These are phyloP conservation scores for Nakaseomyces bracarensis DNA, from an alignment of 1,139 yeast species.

Conservation along the genomic window DNA sequence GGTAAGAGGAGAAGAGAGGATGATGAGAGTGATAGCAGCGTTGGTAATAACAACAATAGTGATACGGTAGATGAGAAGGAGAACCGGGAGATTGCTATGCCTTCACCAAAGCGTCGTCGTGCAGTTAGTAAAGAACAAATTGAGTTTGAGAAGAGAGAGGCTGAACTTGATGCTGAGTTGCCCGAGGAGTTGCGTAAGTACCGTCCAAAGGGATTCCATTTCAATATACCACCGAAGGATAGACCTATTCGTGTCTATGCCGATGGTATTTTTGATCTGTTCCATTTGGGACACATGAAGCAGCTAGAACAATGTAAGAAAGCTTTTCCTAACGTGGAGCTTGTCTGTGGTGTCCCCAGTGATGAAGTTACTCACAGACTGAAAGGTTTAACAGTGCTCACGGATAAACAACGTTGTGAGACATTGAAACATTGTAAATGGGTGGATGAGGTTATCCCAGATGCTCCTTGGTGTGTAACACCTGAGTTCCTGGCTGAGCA, in stretches of 20 bases:
- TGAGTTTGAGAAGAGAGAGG: slow-evolving; percentile 44
- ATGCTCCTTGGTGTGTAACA: slow-evolving; percentile 94
- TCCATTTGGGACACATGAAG: slow-evolving; percentile 95
- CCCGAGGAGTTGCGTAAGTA: slow-evolving; percentile 59
- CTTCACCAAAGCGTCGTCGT: slow-evolving; percentile 1
- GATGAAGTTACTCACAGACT: slow-evolving; percentile 85
- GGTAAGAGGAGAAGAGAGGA: slow-evolving; percentile 21
- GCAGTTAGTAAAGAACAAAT: slow-evolving; percentile 5
- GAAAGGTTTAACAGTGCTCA: slow-evolving; percentile 85
- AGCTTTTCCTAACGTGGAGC: slow-evolving; percentile 72
- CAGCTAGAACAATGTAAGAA: slow-evolving; percentile 95
- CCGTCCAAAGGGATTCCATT: slow-evolving; percentile 60
- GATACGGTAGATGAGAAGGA: not conserved
- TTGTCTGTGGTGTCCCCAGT: slow-evolving; percentile 87
- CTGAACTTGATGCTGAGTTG: slow-evolving; percentile 47
- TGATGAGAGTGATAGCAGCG: slow-evolving; percentile 10
- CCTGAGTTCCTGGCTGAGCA: slow-evolving; percentile 72
- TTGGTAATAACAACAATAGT: not conserved
- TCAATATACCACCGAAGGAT: slow-evolving; percentile 77
- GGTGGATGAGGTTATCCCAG: slow-evolving; percentile 93
- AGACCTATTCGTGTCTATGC: slow-evolving; percentile 89
- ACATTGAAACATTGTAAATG: slow-evolving; percentile 84
- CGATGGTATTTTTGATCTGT: slow-evolving; percentile 94
- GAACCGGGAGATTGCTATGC: not conserved
- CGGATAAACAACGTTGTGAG: slow-evolving; percentile 82